Evolutionary conservation across 2,329 filamentous ascomycete genomes (phyloP), one percentile per base, ranked within the genome.

Genomic region (Epichloe brachyelytri): DNA sequence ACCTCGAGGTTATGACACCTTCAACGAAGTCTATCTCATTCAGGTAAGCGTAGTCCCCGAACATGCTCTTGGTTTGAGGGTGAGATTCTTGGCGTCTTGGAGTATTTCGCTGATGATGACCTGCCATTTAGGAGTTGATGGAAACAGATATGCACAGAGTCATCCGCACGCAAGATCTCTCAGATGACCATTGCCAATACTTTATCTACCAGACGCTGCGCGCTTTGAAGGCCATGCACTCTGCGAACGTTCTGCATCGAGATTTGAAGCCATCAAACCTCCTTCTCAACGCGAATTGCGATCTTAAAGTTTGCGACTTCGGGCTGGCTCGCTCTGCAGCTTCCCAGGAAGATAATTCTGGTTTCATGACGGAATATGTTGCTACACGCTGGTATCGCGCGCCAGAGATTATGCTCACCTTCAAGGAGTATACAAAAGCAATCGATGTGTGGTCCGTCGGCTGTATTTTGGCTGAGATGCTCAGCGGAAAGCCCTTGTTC

Each of bases 281-380:
- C 54, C 83, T 98, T 26, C 79, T 98, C 56, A 98, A 98, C 66
- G 93, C 93, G 63, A 98, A 98, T 71, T 98, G 93, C 71, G 93
- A 98, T 72, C 77, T 98, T 60, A 98, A 98, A 72, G 93, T 98
- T 60, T 98, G 93, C 72, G 93, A 98, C 69, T 98, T 98, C 64
- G 93, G 93, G 65, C 81, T 98, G 52, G 93, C 93, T 46, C 84
- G 90, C 63, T 97, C 91, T 10, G 93, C 93, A 12, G 93, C 93
- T 8, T 96, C 91, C 10, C 94, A 94, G 59, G 93, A 98, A 65
- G 93, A 98, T 70, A 98, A 98, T 72, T 96, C 91, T n/a, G 93
- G 93, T 20, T 98, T 98, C 80, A 98, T 98, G 93, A 98, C 93
- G 15, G 93, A 98, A 94, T 98, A 98, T 67, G 93, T 98, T 52